phyloP scores from a whole-genome alignment of 305 asterid genomes.

The Fraxinus paxiana region DNA sequence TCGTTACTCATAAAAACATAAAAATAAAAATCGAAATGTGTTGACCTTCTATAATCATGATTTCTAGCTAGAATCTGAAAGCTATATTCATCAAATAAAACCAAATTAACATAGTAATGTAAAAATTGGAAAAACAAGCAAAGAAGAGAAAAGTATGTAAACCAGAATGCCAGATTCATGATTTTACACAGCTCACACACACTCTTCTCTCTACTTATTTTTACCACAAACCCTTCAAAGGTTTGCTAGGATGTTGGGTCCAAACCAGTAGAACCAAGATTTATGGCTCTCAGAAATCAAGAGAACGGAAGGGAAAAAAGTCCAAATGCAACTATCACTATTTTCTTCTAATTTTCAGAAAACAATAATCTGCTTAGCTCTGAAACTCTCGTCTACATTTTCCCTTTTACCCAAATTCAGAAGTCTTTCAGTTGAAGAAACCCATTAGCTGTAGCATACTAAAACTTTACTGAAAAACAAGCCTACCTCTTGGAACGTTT shows the following conservation, averaged over 20 bases:
- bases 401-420: slow-evolving; percentile 16
- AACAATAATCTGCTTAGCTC: slow-evolving; percentile 12
- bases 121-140: slow-evolving; percentile 16
- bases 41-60: slow-evolving; percentile 11
- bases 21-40: not conserved
- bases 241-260: slow-evolving; percentile 12
- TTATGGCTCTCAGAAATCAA: slow-evolving; percentile 18
- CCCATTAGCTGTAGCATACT: slow-evolving; percentile 11
- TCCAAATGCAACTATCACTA: not conserved
- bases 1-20: not conserved
- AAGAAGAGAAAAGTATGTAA: slow-evolving; percentile 15
- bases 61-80: slow-evolving; percentile 9
- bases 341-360: slow-evolving; percentile 8
- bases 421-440: slow-evolving; percentile 17
- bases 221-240: slow-evolving; percentile 14
- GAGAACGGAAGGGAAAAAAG: not conserved
- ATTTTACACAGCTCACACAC: slow-evolving; percentile 24
- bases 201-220: slow-evolving; percentile 7
- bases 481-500: slow-evolving; percentile 70
- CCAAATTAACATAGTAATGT: slow-evolving; percentile 1
- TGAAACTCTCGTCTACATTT: slow-evolving; percentile 14
- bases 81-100: not conserved
- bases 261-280: slow-evolving; percentile 3
- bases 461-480: slow-evolving; percentile 8
- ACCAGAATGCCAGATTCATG: slow-evolving; percentile 25